Conservation (phyloP, 169 alveolate species). For the Perkinsus olseni region DNA sequence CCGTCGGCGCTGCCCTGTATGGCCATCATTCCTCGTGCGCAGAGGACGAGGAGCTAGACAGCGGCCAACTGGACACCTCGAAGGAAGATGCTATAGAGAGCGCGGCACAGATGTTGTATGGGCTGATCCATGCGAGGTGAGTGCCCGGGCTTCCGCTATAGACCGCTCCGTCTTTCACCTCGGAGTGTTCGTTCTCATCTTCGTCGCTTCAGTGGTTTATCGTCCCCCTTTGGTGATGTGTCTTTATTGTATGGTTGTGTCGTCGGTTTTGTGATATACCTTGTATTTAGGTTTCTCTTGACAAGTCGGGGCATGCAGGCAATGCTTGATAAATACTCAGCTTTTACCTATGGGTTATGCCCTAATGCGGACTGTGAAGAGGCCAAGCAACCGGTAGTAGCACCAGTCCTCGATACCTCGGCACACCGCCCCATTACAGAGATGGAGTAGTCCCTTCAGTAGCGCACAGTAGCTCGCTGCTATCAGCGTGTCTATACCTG, state of each 20-base stretch:
- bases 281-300: constrained; percentile 19
- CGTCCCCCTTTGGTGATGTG: no score
- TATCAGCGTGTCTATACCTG: no score
- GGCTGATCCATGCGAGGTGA: constrained; percentile 43
- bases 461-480: no score
- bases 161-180: no score
- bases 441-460: no score
- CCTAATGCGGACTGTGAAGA: constrained; percentile 30
- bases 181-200: no score
- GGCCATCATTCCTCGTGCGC: constrained; percentile 14
- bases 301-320: constrained; percentile 46
- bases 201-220: no score
- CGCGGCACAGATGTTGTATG: constrained; percentile 38
- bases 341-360: constrained; percentile 42
- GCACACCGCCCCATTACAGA: no score
- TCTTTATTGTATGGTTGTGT: no score
- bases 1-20: neutral
- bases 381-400: neutral
- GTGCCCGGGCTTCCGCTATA: no score
- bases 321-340: constrained; percentile 38
- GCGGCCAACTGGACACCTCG: neutral
- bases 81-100: constrained; percentile 34
- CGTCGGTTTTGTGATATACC: no score
- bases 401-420: no score
- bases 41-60: constrained; percentile 16